Conservation (phyloP, 2,329 filamentous ascomycete species). For the Cladobotryum mycophilum region DNA sequence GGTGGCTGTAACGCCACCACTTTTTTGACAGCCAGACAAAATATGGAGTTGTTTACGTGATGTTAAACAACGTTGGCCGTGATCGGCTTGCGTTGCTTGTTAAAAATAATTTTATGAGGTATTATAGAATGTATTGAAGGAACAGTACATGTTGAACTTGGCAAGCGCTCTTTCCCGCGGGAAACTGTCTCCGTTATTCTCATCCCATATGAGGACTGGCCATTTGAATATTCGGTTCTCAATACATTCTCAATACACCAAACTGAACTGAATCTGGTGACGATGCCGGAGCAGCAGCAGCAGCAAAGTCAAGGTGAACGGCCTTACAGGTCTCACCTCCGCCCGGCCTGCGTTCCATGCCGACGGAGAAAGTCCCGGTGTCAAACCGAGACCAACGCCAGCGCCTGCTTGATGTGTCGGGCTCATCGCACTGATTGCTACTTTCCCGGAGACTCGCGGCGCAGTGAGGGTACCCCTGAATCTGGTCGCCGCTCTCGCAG, state of each 20-base stretch:
- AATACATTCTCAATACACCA: not conserved
- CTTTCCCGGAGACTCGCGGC: conserved; percentile 37
- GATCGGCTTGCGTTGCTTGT: no score
- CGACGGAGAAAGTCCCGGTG: conserved; percentile 56
- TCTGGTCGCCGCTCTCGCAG: conserved; percentile 12
- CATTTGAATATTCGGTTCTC: no score
- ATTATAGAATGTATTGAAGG: no score
- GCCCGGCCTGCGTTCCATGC: conserved; percentile 54
- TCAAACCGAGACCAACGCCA: conserved; percentile 47
- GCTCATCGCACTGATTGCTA: conserved; percentile 52
- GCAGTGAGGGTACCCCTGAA: conserved; percentile 15
- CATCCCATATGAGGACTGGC: no score
- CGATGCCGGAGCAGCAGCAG: conserved; percentile 9
- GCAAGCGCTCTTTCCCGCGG: no score
- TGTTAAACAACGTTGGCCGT: no score
- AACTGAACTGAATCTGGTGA: not conserved
- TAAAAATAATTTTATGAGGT: no score
- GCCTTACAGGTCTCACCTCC: conserved; percentile 56
- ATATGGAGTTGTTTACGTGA: no score
- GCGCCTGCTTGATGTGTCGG: conserved; percentile 51
- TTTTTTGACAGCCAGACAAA: no score
- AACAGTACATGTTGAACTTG: no score
- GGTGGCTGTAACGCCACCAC: no score
- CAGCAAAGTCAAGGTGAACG: conserved; percentile 21
- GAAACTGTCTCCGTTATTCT: no score